Evolutionary conservation across 257 asterid species (phyloP).

Genomic region (Cruciata laevipes): DNA sequence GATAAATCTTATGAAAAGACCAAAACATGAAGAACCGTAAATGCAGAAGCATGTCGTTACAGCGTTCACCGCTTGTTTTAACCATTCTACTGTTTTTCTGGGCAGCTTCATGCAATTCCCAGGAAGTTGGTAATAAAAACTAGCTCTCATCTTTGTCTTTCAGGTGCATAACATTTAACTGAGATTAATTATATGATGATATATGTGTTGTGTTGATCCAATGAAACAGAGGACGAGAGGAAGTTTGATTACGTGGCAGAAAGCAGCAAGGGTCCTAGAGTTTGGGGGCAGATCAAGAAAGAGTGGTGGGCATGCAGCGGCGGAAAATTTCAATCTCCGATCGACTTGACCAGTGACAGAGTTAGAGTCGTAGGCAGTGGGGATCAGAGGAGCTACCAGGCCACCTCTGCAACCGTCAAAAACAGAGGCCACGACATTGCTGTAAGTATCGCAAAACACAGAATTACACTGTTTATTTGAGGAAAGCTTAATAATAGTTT

Average conservation of each 20-base stretch:
- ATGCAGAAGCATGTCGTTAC: slow-evolving; percentile 2
- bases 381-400: slow-evolving; percentile 26
- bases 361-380: slow-evolving; percentile 23
- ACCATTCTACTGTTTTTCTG: slow-evolving; percentile 26
- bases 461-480: no score
- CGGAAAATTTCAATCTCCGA: slow-evolving; percentile 63
- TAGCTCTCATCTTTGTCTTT: not conserved
- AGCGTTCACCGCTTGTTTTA: slow-evolving; percentile 15
- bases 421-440: slow-evolving; percentile 71
- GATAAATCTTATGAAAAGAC: not conserved
- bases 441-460: no score
- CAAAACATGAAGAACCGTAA: slow-evolving; percentile 18
- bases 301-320: slow-evolving; percentile 61
- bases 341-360: slow-evolving; percentile 44
- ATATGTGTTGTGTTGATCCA: no score
- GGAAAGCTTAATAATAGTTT: no score
- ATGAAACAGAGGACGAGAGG: slow-evolving; percentile 39
- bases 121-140: slow-evolving; percentile 34
- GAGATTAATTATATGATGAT: no score
- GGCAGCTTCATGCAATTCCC: slow-evolving; percentile 31
- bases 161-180: no score
- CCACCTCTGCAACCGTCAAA: slow-evolving; percentile 36
- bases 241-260: slow-evolving; percentile 41
- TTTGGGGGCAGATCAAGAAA: slow-evolving; percentile 53
- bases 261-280: slow-evolving; percentile 47